These are phyloP conservation scores for Penicillium sp. DNA, from an alignment of 2,329 filamentous ascomycete species.

Conservation along the genomic window DNA sequence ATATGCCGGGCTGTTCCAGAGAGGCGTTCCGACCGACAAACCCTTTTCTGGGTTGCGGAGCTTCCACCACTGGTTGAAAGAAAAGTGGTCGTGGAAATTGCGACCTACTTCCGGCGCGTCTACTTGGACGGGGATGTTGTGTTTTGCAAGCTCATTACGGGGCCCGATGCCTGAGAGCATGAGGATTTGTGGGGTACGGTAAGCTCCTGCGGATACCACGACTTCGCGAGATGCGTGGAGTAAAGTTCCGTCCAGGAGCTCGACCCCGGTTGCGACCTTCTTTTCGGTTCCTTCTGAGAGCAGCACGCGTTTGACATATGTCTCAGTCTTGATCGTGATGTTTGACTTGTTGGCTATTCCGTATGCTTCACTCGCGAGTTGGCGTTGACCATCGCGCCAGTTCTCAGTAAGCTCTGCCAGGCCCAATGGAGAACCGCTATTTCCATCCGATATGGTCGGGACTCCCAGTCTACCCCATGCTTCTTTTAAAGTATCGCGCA, in stretches of 20 bases:
- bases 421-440: slow-evolving; percentile 30
- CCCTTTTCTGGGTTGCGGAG: slow-evolving; percentile 34
- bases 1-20: slow-evolving; percentile 40
- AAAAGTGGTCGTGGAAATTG: slow-evolving; percentile 29
- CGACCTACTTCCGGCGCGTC: slow-evolving; percentile 24
- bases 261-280: slow-evolving; percentile 24
- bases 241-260: slow-evolving; percentile 22
- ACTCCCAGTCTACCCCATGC: slow-evolving; percentile 43
- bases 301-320: slow-evolving; percentile 16
- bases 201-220: slow-evolving; percentile 33
- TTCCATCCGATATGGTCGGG: slow-evolving; percentile 22
- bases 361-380: slow-evolving; percentile 29
- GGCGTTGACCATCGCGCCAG: slow-evolving; percentile 25
- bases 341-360: slow-evolving; percentile 10
- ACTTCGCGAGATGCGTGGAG: slow-evolving; percentile 31
- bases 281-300: slow-evolving; percentile 6
- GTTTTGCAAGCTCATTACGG: slow-evolving; percentile 25
- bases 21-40: slow-evolving; percentile 31
- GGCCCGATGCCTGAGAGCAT: slow-evolving; percentile 39
- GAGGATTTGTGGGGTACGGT: slow-evolving; percentile 34
- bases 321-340: slow-evolving; percentile 15
- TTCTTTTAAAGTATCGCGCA: slow-evolving; percentile 35
- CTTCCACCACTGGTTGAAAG: slow-evolving; percentile 29
- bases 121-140: slow-evolving; percentile 29
- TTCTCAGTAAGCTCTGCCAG: slow-evolving; percentile 32